Evolutionary conservation across 805 yeast genomes (phyloP), one percentile per base, ranked within the genome.

Genomic region (Nadsonia fulvescens): DNA sequence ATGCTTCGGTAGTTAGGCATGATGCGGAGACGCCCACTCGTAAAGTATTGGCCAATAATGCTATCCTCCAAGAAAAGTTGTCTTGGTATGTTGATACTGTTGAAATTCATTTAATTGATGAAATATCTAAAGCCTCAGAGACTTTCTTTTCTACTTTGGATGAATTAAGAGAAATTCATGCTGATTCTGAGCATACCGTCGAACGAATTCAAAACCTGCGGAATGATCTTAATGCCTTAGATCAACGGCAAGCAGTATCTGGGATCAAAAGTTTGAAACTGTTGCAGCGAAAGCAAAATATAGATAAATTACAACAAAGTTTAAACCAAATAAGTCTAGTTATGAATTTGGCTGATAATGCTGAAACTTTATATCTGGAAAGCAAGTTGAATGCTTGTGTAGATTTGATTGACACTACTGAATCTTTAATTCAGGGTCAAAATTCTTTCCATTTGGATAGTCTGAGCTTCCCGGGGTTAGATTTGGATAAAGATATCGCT

Each of bases 121-220:
- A 82, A 47, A 81, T 89, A 16, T 74, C 93, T 3, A 65, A 66
- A 35, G 75, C 93, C 0, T 78, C 94, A 0, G 68, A 70, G 28
- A 70, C 83, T 5, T 86, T 89, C 43, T 82, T 82, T 49, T 68
- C 68, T 27, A 83, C 94, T 0, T 54, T 91, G 29, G 78, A 71
- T 28, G 92, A 81, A 35, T 62, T 89, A 30, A 70, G 70, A 38
- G 57, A 55, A 5, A 69, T 83, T 18, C 65, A 70, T 13, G 22
- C 21, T 17, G 29, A 27, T 17, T 42, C 47, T 2, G 65, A 63
- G 34, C 30, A 35, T 13, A 66, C 83, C 3, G 49, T 55, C 8
- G 44, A 46, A 8, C 53, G 59, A 20, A 54, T 73, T 24, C 44
- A 58, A 16, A 40, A 44, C 1, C 49, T 83, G n/a, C 53, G 58